phyloP scores from a whole-genome alignment of 1,284 basidiomycete genomes.

The Prillingera fragicola region DNA sequence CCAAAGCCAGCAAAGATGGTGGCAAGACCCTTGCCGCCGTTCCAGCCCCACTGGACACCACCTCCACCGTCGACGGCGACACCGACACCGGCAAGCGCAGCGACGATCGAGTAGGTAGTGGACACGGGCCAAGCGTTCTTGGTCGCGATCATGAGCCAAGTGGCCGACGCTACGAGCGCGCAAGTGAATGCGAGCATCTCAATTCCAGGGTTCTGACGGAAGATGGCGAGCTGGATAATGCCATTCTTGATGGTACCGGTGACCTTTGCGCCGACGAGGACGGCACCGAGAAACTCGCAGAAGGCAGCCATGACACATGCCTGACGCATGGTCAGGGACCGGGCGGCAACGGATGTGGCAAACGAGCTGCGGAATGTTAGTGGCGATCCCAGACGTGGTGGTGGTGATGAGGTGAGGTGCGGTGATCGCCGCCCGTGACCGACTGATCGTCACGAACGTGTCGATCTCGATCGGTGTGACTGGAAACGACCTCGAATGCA shows the following conservation, averaged over 20 bases:
- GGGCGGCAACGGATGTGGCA: slow-evolving; percentile 50
- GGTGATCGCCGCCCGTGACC: neutral
- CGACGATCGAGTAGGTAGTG: slow-evolving; percentile 49
- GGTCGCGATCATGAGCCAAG: slow-evolving; percentile 50
- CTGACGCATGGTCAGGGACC: slow-evolving; percentile 49
- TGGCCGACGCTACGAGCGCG: slow-evolving; percentile 42
- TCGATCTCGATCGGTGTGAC: no score
- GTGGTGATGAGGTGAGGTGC: neutral
- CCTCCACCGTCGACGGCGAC: slow-evolving; percentile 48
- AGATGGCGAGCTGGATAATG: slow-evolving; percentile 43
- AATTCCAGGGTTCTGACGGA: slow-evolving; percentile 49
- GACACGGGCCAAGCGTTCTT: slow-evolving; percentile 48
- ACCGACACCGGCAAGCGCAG: slow-evolving; percentile 51
- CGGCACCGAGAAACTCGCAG: slow-evolving; percentile 49
- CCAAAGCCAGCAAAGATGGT: slow-evolving; percentile 48
- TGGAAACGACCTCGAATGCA: no score
- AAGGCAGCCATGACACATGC: slow-evolving; percentile 47
- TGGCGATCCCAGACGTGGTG: neutral
- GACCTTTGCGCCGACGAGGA: slow-evolving; percentile 48
- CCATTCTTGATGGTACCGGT: slow-evolving; percentile 51
- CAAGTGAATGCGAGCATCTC: slow-evolving; percentile 51
- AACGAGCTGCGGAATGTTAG: slow-evolving; percentile 32
- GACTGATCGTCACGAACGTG: neutral
- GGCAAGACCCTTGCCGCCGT: slow-evolving; percentile 49
- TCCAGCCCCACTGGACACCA: slow-evolving; percentile 53